Evolutionary conservation across 768 basidiomycete species (phyloP).

Genomic region (Bullera alba): DNA sequence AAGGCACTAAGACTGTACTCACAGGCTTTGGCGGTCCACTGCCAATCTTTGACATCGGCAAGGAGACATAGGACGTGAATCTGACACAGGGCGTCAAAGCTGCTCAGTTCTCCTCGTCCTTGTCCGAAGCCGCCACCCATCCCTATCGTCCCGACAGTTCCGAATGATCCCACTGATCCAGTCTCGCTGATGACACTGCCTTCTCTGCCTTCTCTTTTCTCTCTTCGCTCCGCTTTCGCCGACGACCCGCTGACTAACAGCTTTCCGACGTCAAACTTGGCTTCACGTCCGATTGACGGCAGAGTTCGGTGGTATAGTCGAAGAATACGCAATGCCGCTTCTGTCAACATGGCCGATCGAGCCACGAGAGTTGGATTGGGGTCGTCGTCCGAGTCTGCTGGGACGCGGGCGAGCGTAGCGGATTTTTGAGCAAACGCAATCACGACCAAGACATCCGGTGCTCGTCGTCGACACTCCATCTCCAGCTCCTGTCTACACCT

Average conservation of each 20-base stretch:
- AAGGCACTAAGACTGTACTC: slow-evolving; percentile 25
- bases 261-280: slow-evolving; percentile 79
- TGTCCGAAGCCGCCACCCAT: slow-evolving; percentile 47
- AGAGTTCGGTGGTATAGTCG: slow-evolving; percentile 77
- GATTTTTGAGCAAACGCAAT: slow-evolving; percentile 68
- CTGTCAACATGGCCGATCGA: slow-evolving; percentile 56
- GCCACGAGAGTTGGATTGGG: slow-evolving; percentile 18
- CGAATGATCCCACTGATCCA: slow-evolving; percentile 35
- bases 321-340: slow-evolving; percentile 70
- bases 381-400: slow-evolving; percentile 48
- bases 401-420: slow-evolving; percentile 26
- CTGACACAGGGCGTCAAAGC: slow-evolving; percentile 59
- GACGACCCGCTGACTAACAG: slow-evolving; percentile 54
- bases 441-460: slow-evolving; percentile 82
- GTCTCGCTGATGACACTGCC: slow-evolving; percentile 38
- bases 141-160: slow-evolving; percentile 37
- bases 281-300: slow-evolving; percentile 67
- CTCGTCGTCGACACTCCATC: slow-evolving; percentile 62
- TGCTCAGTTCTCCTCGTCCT: slow-evolving; percentile 43
- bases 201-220: slow-evolving; percentile 39
- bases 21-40: slow-evolving; percentile 71
- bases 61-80: slow-evolving; percentile 71
- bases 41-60: slow-evolving; percentile 70
- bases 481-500: slow-evolving; percentile 62
- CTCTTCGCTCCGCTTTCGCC: slow-evolving; percentile 38